These are phyloP conservation scores for Vickermania ingenoplastis DNA, from an alignment of 208 protist genomes.

Conservation along the genomic window DNA sequence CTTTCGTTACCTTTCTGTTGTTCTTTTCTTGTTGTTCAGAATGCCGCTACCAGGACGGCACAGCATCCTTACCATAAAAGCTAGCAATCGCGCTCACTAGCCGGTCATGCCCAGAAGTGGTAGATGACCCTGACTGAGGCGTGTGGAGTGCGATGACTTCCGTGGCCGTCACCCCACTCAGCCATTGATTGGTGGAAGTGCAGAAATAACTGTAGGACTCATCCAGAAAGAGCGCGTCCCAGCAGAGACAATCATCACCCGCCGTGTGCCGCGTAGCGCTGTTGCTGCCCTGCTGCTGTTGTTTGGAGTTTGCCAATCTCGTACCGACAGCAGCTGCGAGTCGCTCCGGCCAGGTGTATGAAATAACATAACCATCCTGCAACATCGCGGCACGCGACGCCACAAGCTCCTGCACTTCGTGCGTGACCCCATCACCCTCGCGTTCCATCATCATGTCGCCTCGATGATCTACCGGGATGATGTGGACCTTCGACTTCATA, in stretches of 20 bases:
- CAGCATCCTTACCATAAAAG: slow-evolving; percentile 2
- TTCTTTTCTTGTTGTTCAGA: too few species aligned
- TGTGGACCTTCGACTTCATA: slow-evolving; percentile 5
- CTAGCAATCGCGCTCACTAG: not conserved
- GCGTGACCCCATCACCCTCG: not conserved
- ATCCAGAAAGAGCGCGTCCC: slow-evolving; percentile 74
- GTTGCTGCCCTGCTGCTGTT: too few species aligned
- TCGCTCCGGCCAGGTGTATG: slow-evolving; percentile 48
- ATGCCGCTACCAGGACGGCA: too few species aligned
- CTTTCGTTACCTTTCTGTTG: too few species aligned
- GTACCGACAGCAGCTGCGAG: slow-evolving; percentile 37
- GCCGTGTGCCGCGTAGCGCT: not conserved
- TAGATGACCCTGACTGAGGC: too few species aligned
- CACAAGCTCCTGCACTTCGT: slow-evolving; percentile 15
- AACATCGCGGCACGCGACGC: slow-evolving; percentile 34
- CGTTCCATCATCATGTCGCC: not conserved
- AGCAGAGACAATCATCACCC: slow-evolving; percentile 34
- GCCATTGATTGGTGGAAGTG: slow-evolving; percentile 64
- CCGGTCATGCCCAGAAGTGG: too few species aligned
- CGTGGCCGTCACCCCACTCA: slow-evolving; percentile 68
- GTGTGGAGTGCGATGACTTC: slow-evolving; percentile 79
- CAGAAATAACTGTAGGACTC: slow-evolving; percentile 78
- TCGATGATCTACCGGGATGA: not conserved
- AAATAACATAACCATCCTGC: slow-evolving; percentile 40
- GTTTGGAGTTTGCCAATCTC: not conserved